These are phyloP conservation scores for Sphagnum tenellum DNA, from an alignment of 225 moss, liverwort and hornwort genomes.

Conservation along the genomic window DNA sequence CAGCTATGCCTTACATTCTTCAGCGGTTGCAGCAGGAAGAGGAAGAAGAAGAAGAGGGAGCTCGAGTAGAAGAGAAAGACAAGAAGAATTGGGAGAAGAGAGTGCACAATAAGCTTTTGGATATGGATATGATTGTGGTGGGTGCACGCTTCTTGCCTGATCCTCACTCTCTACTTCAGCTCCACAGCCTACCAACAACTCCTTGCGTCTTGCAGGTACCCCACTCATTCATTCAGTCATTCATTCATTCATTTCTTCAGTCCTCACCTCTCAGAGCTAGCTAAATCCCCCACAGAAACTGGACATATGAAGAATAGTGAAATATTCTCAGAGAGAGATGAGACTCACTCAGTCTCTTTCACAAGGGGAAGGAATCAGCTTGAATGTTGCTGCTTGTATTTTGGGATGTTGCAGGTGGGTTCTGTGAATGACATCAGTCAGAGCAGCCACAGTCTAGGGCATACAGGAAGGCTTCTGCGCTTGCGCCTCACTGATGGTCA, in stretches of 20 bases:
- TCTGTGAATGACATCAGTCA: constrained; percentile 68
- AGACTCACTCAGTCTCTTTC: no score
- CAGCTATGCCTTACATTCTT: constrained; percentile 26
- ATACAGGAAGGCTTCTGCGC: constrained; percentile 53
- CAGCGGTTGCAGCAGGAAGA: constrained; percentile 32
- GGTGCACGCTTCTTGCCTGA: constrained; percentile 61
- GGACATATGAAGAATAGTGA: no score
- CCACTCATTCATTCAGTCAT: neutral
- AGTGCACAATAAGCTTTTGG: constrained; percentile 54
- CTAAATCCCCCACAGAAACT: no score
- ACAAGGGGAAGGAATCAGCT: no score
- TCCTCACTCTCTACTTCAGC: constrained; percentile 31
- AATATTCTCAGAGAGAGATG: no score
- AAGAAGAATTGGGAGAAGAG: constrained; percentile 21
- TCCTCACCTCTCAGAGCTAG: neutral
- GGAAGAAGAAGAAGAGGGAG: constrained; percentile 31
- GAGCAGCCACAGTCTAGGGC: constrained; percentile 42
- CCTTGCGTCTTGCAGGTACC: constrained; percentile 75
- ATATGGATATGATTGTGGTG: constrained; percentile 49
- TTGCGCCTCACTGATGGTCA: constrained; percentile 84
- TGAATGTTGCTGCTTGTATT: neutral
- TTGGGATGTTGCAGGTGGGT: constrained; percentile 34
- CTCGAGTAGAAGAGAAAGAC: constrained; percentile 22
- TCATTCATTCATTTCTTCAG: neutral
- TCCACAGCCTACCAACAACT: constrained; percentile 37